These are phyloP conservation scores for Lodderomyces jiufengensis DNA, from an alignment of 1,139 yeast species.

Conservation along the genomic window DNA sequence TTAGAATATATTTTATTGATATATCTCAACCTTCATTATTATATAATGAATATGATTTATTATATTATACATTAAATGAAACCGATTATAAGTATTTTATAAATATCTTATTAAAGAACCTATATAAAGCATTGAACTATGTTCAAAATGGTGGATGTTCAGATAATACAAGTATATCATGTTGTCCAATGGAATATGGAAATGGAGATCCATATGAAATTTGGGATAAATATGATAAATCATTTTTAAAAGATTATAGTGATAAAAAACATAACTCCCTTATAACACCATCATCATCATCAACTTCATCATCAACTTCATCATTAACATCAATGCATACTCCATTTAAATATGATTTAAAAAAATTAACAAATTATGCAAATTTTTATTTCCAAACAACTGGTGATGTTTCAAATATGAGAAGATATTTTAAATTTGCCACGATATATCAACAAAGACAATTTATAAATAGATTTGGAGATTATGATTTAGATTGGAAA, in stretches of 20 bases:
- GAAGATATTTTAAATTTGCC: conserved; percentile 43
- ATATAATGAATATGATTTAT: conserved; percentile 42
- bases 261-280: neutral
- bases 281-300: neutral
- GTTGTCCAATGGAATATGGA: conserved; percentile 23
- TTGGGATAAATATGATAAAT: conserved; percentile 23
- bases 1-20: conserved; percentile 57
- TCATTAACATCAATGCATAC: conserved; percentile 1
- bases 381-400: conserved; percentile 36
- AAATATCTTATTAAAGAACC: conserved; percentile 40
- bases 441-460: conserved; percentile 47
- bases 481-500: conserved; percentile 36
- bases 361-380: conserved; percentile 24
- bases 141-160: conserved; percentile 30
- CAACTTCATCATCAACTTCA: conserved; percentile 2
- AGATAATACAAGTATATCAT: conserved; percentile 18
- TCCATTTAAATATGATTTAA: conserved; percentile 12
- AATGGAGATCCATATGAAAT: conserved; percentile 29
- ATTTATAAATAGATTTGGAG: conserved; percentile 45
- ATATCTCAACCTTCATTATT: conserved; percentile 43
- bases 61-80: conserved; percentile 41
- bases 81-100: conserved; percentile 42
- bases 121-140: conserved; percentile 38
- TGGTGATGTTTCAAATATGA: conserved; percentile 18
- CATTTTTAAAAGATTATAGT: conserved; percentile 10